phyloP scores from a whole-genome alignment of 257 asterid species.

The Thymus mandschuricus region DNA sequence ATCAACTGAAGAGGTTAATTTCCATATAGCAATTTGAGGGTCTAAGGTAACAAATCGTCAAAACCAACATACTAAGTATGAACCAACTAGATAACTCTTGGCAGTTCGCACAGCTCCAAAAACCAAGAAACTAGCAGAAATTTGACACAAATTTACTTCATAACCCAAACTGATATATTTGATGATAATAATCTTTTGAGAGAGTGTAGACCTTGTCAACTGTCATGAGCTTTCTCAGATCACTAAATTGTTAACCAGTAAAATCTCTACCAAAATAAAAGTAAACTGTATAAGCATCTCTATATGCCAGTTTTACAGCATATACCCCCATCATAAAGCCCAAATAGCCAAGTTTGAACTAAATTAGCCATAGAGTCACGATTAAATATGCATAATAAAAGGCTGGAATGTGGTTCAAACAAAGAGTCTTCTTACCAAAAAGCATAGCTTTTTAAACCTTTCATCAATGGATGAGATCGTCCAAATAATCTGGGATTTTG shows the following conservation, averaged over 20 bases:
- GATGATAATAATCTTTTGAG: neutral
- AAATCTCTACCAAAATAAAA: neutral
- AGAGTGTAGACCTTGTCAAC: neutral
- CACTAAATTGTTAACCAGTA: neutral
- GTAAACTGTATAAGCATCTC: neutral
- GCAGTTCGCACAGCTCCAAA: constrained; percentile 2
- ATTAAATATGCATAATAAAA: constrained; percentile 23
- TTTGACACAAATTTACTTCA: neutral
- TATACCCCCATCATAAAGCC: constrained; percentile 1
- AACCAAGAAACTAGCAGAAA: neutral
- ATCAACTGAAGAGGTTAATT: neutral
- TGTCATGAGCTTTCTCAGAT: neutral
- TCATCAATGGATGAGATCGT: constrained; percentile 80
- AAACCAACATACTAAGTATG: neutral
- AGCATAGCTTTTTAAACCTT: constrained; percentile 84
- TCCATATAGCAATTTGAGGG: neutral
- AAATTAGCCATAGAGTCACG: neutral
- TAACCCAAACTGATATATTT: neutral
- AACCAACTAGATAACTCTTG: neutral
- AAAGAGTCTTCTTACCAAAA: constrained; percentile 65
- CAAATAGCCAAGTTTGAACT: neutral
- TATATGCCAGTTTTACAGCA: neutral
- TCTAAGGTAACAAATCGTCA: neutral
- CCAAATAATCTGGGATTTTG: constrained; percentile 73
- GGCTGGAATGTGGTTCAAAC: constrained; percentile 25